Percentiles rank a stretch among this genome's conserved stretches.
Conservation (phyloP, 2,329 filamentous ascomycete species). For the Thermothelomyces thermophilus region DNA sequence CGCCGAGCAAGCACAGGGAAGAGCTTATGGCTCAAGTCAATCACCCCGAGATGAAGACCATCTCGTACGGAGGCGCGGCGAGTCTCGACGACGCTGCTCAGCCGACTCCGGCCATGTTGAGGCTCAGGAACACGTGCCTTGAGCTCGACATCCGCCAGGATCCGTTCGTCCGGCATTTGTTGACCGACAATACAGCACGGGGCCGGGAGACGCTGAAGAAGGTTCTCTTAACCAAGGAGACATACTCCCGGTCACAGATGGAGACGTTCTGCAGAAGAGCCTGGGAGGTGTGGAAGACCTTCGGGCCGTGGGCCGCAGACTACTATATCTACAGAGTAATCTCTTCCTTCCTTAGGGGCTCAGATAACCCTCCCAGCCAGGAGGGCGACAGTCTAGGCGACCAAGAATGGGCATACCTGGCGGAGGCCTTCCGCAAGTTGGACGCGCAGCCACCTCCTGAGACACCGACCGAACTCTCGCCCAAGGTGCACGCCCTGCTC, state of each 20-base stretch:
- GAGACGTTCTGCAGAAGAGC: constrained; percentile 46
- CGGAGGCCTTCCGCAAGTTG: constrained; percentile 35
- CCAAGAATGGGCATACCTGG: constrained; percentile 52
- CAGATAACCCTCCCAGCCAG: constrained; percentile 19
- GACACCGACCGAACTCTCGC: constrained; percentile 37
- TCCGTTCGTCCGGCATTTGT: constrained; percentile 49
- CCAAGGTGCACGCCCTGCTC: constrained; percentile 53
- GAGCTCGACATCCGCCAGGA: constrained; percentile 53
- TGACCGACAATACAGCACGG: constrained; percentile 35
- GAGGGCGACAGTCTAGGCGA: constrained; percentile 37
- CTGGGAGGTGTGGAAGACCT: constrained; percentile 44
- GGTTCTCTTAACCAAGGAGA: constrained; percentile 39
- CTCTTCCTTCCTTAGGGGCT: constrained; percentile 27
- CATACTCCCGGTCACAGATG: constrained; percentile 50
- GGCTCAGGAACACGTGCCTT: constrained; percentile 36
- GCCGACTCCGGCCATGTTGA: constrained; percentile 35
- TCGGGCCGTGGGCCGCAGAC: constrained; percentile 65
- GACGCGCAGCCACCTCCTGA: constrained; percentile 22
- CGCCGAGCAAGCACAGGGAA: constrained; percentile 60
- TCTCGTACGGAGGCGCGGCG: constrained; percentile 29
- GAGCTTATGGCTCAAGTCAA: constrained; percentile 65
- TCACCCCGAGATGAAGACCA: constrained; percentile 48
- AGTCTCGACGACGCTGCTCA: constrained; percentile 25
- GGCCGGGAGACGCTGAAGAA: constrained; percentile 34
- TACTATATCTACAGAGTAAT: constrained; percentile 53